Base-by-base conservation (phyloP, 2,329 filamentous ascomycete species). In the Orbilia javanica region DNA sequence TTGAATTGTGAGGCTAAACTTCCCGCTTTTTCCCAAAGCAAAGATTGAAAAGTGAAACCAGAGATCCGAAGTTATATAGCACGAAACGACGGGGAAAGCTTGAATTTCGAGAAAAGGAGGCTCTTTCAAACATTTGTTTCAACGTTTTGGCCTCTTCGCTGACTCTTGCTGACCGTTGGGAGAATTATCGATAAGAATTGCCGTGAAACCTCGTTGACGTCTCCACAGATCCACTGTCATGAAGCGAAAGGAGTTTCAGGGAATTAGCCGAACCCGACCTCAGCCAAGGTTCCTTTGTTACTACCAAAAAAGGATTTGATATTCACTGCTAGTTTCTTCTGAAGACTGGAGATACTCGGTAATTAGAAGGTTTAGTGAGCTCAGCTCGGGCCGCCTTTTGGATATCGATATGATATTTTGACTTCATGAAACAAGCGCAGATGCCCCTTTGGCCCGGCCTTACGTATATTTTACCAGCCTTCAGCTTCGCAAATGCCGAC, bases 231-330 rank as follows among this genome's bases (percentile, higher is more conserved):
- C 72, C 57, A 70, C 72, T 29, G 13, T n/a, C 20, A 27, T 72
- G 74, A 72, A 78, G 73, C 74, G 74, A 78, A 29, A 18, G 31
- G 42, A 25, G 74, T 78, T 78, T 78, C 74, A 72, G 25, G 66
- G 67, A 57, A 78, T 71, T 69, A 78, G 67, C 74, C 74, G 74
- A 72, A 68, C n/a, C 44, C 13, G 68, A 63, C n/a, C n/a, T n/a
- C n/a, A n/a, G n/a, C n/a, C n/a, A n/a, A n/a, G n/a, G n/a, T n/a
- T n/a, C n/a, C n/a, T n/a, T n/a, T n/a, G n/a, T n/a, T n/a, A n/a
- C n/a, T n/a, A n/a, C n/a, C n/a, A n/a, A n/a, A n/a, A n/a, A n/a
- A n/a, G n/a, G n/a, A n/a, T n/a, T n/a, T n/a, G n/a, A n/a, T n/a
- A n/a, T n/a, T n/a, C n/a, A n/a, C n/a, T n/a, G n/a, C n/a, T n/a